Evolutionary conservation across 768 basidiomycete species (phyloP).

Genomic region (Phaffia australis): DNA sequence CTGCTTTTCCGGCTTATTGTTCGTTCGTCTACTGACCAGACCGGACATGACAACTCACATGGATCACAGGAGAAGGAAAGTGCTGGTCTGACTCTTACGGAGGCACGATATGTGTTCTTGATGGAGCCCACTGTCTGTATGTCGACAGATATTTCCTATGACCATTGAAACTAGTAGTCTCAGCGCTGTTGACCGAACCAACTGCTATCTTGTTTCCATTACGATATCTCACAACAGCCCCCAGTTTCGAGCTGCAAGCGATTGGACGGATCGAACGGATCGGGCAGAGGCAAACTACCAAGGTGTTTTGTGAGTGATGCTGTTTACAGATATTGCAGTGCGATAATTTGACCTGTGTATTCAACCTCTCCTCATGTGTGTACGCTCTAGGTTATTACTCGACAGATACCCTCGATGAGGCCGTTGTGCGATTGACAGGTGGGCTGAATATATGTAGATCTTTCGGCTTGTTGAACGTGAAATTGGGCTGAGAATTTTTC

Average conservation of each 20-base stretch:
- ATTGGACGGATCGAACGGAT: conserved; percentile 21
- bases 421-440: conserved; percentile 14
- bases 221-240: background rate
- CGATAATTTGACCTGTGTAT: too few species aligned
- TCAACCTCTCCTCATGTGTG: too few species aligned
- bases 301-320: conserved; percentile 9
- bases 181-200: background rate
- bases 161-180: too few species aligned
- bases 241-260: conserved; percentile 20
- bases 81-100: conserved; percentile 15
- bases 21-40: background rate
- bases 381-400: background rate
- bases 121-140: conserved; percentile 3
- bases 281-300: conserved; percentile 13
- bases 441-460: background rate
- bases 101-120: conserved; percentile 17
- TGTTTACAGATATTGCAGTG: too few species aligned
- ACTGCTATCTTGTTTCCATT: background rate
- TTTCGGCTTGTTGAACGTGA: background rate
- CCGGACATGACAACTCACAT: too few species aligned
- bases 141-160: too few species aligned
- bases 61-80: too few species aligned
- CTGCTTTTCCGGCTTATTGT: background rate
- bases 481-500: background rate
- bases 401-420: conserved; percentile 10